Evolutionary conservation across 441 rosid genomes (phyloP), one percentile per base, ranked within the genome.

Genomic region (Theobroma grandiflorum): DNA sequence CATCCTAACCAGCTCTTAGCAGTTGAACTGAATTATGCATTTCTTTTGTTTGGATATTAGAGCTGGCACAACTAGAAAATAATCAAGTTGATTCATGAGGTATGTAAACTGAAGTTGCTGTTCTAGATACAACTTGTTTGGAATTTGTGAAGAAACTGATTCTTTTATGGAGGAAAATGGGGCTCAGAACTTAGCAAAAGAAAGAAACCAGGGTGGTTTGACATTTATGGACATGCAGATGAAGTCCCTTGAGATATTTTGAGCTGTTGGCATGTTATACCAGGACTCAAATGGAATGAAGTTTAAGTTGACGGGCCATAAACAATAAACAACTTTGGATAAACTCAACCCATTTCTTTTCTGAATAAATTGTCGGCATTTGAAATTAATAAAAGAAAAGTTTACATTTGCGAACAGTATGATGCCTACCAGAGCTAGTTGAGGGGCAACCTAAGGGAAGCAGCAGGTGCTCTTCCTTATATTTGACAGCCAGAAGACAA

Each of bases 351-450:
- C 35, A 20, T 73, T 74, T 59, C 57, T 26, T 43, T 22, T 16
- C 65, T 6, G 50, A 57, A 26, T 57, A 73, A 26, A 73, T 16
- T 40, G 26, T 57, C 57, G 37, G 38, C 33, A 35, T 12, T 20
- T n/a, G 10, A 3, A 16, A 38, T 67, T 77, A 88, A 81, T 55
- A 82, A 47, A 83, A 73, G 31, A 94, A 96, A 80, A 95, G 89
- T 83, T 95, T 91, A 82, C 99, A 93, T 80, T 82, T 89, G 53
- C 84, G 88, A 61, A 94, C 50, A 16, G 84, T 87, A 14, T 81
- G 91, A 83, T 82, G 81, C 86, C 98, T 91, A 70, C 98, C 99
- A 84, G 87, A 87, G 87, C 99, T 96, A 82, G 87, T 80, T 20
- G 74, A n/a, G 37, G 97, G 95, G 74, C 85, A 84, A 80, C 79